Evolutionary conservation across 257 asterid species (phyloP).

Genomic region (Ballota nigra): DNA sequence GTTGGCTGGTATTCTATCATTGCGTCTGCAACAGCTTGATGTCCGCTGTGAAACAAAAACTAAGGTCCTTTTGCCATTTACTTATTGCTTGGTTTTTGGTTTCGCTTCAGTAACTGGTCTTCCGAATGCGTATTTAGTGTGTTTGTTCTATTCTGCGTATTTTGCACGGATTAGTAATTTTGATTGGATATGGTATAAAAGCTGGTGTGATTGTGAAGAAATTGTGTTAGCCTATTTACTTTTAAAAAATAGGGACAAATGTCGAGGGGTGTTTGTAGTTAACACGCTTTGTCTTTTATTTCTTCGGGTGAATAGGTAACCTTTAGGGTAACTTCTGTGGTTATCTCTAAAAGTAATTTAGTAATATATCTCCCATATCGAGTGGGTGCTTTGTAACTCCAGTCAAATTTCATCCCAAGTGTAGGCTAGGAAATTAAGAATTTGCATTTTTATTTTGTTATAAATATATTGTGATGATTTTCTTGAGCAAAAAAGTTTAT

Average conservation of each 20-base stretch:
- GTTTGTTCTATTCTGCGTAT: background rate
- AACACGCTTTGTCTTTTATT: background rate
- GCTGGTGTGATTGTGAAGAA: background rate
- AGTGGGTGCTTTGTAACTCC: background rate
- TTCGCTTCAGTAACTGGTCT: background rate
- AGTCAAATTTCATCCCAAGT: background rate
- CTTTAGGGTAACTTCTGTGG: background rate
- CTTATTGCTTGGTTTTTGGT: background rate
- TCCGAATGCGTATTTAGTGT: background rate
- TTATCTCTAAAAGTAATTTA: background rate
- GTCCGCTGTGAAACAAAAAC: conserved; percentile 54
- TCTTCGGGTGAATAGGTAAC: background rate
- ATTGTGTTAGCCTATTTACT: background rate
- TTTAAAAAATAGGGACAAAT: background rate
- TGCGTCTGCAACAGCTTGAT: conserved; percentile 51
- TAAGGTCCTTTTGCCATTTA: conserved; percentile 27
- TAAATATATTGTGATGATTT: background rate
- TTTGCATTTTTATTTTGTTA: background rate
- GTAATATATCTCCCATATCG: background rate
- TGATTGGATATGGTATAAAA: background rate
- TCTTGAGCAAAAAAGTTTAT: background rate
- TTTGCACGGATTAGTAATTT: background rate
- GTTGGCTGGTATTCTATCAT: conserved; percentile 38
- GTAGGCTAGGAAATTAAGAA: conserved; percentile 1
- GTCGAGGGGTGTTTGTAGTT: background rate